phyloP scores from a whole-genome alignment of 371 early-diverging fungal genomes.

The Sporodiniella umbellata region DNA sequence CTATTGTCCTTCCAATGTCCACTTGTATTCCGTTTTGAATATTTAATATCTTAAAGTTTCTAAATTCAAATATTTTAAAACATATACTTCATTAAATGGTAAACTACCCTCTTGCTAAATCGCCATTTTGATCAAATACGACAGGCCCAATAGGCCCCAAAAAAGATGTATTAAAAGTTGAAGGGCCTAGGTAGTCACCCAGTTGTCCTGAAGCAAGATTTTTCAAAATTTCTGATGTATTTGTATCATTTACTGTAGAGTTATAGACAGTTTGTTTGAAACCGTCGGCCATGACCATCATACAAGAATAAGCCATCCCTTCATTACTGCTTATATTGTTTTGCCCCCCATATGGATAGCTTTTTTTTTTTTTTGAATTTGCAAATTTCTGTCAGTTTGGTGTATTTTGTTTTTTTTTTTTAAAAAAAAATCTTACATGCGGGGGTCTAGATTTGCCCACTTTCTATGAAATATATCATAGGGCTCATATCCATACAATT shows the following conservation, averaged over 20 bases:
- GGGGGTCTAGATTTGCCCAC: constrained; percentile 43
- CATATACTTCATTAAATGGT: no score
- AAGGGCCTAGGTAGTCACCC: constrained; percentile 29
- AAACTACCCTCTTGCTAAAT: constrained; percentile 42
- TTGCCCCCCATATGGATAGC: constrained; percentile 38
- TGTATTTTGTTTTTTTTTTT: not conserved
- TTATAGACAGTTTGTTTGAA: constrained; percentile 40
- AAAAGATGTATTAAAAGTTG: constrained; percentile 47
- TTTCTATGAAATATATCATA: constrained; percentile 44
- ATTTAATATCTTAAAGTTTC: constrained; percentile 51
- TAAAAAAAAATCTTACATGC: constrained; percentile 27
- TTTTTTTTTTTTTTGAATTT: not conserved
- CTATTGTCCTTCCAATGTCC: constrained; percentile 45
- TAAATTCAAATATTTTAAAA: no score
- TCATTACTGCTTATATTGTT: constrained; percentile 29
- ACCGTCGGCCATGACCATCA: constrained; percentile 52
- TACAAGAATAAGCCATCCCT: constrained; percentile 53
- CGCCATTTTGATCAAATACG: constrained; percentile 55
- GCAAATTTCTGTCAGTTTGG: no score
- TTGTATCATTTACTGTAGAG: constrained; percentile 9
- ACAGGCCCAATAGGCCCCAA: constrained; percentile 58
- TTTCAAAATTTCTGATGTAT: constrained; percentile 14
- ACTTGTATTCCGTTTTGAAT: constrained; percentile 46
- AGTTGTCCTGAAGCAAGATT: constrained; percentile 25
- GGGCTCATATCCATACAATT: constrained; percentile 40